Percentiles rank a stretch among this genome's conserved stretches.
These are phyloP conservation scores for Pseudophaeomoniella oleicola DNA, from an alignment of 2,329 filamentous ascomycete species.

Conservation along the genomic window DNA sequence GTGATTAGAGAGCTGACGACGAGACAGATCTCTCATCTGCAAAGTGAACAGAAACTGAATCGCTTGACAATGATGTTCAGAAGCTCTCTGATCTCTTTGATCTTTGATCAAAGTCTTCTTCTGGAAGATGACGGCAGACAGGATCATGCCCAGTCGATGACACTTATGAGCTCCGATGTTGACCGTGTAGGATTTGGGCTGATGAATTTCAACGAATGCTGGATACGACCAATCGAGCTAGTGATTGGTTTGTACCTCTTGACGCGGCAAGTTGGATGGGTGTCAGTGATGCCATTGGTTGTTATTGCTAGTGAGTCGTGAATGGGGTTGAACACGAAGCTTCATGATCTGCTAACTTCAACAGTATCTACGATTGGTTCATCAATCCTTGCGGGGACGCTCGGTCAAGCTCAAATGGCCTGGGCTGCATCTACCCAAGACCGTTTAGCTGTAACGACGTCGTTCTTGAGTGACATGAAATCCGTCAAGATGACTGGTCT, in stretches of 20 bases:
- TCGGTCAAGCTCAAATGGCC: no score
- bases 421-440: constrained; percentile 9
- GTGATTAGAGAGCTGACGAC: no score
- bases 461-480: constrained; percentile 25
- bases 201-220: constrained; percentile 15
- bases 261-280: constrained; percentile 4
- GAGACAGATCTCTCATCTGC: no score
- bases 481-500: constrained; percentile 36
- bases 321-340: no score
- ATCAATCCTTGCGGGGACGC: background rate
- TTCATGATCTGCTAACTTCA: no score
- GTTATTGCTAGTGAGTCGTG: constrained; percentile 1
- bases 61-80: no score
- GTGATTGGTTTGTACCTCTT: constrained; percentile 3
- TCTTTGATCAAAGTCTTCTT: no score
- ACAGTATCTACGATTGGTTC: background rate
- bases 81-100: no score
- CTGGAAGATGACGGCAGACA: no score
- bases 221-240: constrained; percentile 7
- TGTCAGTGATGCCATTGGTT: constrained; percentile 4
- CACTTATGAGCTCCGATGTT: constrained; percentile 20
- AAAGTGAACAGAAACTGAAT: no score
- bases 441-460: constrained; percentile 9
- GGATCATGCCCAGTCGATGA: no score
- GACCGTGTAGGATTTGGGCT: constrained; percentile 14